A percentile compares a stretch with the other conserved stretches of the same genome.
These are phyloP conservation scores for Termitomyces sp. DNA, from an alignment of 768 basidiomycete species.

Conservation along the genomic window DNA sequence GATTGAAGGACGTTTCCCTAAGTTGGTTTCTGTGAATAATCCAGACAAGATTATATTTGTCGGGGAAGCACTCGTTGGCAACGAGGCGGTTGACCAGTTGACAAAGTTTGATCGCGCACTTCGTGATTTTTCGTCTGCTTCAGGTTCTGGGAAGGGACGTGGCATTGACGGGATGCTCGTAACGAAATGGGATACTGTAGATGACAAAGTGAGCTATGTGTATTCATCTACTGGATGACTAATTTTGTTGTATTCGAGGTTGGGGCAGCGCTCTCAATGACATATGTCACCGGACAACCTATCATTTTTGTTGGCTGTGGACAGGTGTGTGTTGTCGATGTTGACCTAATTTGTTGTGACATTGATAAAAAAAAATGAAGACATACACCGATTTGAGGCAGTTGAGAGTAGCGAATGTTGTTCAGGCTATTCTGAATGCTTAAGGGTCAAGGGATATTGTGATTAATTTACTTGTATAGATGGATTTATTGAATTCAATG, in stretches of 20 bases:
- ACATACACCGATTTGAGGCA: conserved; percentile 96
- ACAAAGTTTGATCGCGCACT: conserved; percentile 94
- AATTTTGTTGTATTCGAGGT: conserved; percentile 47
- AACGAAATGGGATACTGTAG: conserved; percentile 99
- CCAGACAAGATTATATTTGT: conserved; percentile 99
- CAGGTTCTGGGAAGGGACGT: conserved; percentile 63
- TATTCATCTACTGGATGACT: neutral
- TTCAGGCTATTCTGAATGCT: conserved; percentile 84
- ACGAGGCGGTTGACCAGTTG: conserved; percentile 97
- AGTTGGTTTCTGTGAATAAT: conserved; percentile 89
- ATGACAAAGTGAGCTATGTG: conserved; percentile 71
- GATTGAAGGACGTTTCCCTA: conserved; percentile 4
- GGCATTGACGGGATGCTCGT: conserved; percentile 98
- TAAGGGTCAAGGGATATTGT: conserved; percentile 22
- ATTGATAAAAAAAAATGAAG: conserved; percentile 29
- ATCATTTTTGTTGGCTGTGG: conserved; percentile 98
- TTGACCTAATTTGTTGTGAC: neutral
- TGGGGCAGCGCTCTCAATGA: conserved; percentile 97
- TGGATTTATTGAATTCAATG: neutral
- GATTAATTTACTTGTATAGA: neutral
- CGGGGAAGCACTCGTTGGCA: conserved; percentile 96
- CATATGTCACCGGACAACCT: conserved; percentile 97
- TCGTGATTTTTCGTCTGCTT: conserved; percentile 82
- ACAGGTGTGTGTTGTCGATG: conserved; percentile 53
- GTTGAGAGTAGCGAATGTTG: conserved; percentile 86